A percentile compares a stretch with the other conserved stretches of the same genome.
Conservation (phyloP, 129 eudicot genomes). For the Helianthus annuus region DNA sequence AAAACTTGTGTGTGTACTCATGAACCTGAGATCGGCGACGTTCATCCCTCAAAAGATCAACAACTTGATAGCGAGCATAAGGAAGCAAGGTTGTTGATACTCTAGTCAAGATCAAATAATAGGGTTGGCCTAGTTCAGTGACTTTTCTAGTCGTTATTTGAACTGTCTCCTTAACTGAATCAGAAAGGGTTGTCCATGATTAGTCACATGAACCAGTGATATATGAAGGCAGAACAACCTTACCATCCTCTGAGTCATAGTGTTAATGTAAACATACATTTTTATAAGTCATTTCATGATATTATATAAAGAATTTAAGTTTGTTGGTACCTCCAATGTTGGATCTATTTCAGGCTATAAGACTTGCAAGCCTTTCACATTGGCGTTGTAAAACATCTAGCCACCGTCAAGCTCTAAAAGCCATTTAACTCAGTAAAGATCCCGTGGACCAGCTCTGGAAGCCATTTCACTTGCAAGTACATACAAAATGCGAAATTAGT, state of each 20-base stretch:
- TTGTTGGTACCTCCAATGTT: conserved; percentile 78
- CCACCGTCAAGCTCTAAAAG: conserved; percentile 95
- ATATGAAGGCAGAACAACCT: conserved; percentile 67
- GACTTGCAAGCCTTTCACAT: conserved; percentile 98
- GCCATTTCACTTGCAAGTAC: too few relatives aligned
- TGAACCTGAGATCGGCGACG: conserved; percentile 70
- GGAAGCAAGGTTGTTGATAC: conserved; percentile 92
- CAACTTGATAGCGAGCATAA: conserved; percentile 70
- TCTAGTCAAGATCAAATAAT: conserved; percentile 70
- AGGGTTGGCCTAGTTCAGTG: conserved; percentile 79
- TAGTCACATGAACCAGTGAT: conserved; percentile 81
- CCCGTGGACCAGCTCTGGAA: too few relatives aligned
- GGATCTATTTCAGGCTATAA: conserved; percentile 89
- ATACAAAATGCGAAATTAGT: too few relatives aligned
- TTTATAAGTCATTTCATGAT: background rate
- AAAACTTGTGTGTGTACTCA: background rate
- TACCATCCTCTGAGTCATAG: conserved; percentile 87
- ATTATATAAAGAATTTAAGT: background rate
- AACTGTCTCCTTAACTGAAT: conserved; percentile 83
- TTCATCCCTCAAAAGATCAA: conserved; percentile 44
- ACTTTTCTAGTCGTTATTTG: conserved; percentile 80
- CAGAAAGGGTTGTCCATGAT: conserved; percentile 97
- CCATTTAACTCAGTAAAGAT: too few relatives aligned
- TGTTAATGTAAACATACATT: conserved; percentile 45
- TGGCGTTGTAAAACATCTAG: conserved; percentile 80